Base-by-base conservation (phyloP, 2,329 filamentous ascomycete genomes). In the Colletotrichum sidae region DNA sequence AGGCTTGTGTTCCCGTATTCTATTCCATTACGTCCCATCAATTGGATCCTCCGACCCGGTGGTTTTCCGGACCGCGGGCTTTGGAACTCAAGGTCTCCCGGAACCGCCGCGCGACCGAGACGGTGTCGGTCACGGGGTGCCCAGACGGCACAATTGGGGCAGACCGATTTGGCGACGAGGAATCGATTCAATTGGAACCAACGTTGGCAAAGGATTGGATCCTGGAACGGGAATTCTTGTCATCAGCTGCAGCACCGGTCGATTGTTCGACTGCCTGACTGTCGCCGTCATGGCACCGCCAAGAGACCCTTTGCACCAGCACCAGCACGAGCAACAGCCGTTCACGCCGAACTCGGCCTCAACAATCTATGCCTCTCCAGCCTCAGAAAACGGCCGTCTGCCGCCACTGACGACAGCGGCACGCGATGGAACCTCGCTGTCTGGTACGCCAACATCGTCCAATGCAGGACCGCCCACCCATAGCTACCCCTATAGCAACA, bases 341-440 rank as follows among this genome's bases (percentile, higher is more conserved):
- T 66, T 52, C 46, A 58, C 63, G 37, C 52, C 59, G 41, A 56
- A 17, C 41, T 66, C 63, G 47, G 45, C 59, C 59, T 58, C 59
- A 10, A 44, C 57, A 41, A 47, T 56, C 46, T 66, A 66, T 46
- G 62, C 46, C 34, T 66, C 62, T 39, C 62, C 62, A 13, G 62
- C 51, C 6, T 56, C 62, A 35, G 59, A 63, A 45, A 34, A 66
- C n/a, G 46, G 46, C 5, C 59, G 52, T 12, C 37, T 66, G 12
- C 59, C 57, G 17, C 53, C 60, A 11, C 53, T 44, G 5, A 17
- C 57, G 12, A 15, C 50, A 6, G 34, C 37, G 34, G 39, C 45
- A n/a, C 38, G 17, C 55, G 42, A 11, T 44, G 25, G 39, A 11
- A n/a, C 53, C 44, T 34, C 25, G 12, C 46, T 11, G 17, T 33